Evolutionary conservation across 257 asterid species (phyloP), one percentile per base, ranked within the genome.

Genomic region (Forsythia suspensa): DNA sequence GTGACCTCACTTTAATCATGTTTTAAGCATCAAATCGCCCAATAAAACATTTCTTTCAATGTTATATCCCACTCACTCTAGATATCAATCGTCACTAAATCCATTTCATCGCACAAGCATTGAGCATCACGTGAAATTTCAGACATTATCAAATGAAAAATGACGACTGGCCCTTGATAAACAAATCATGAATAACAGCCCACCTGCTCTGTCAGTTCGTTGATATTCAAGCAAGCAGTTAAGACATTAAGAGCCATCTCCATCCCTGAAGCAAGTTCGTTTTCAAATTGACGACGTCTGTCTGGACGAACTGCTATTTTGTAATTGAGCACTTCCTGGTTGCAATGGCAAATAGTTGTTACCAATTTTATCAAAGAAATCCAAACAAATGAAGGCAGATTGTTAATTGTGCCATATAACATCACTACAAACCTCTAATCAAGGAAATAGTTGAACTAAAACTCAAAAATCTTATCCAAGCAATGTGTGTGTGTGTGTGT

Each of bases 231-330:
- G 87, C 99, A 96, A 80, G 97, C 96, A 72, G 97, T 92, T 87
- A 96, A 88, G 83, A 96, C 86, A 82, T 85, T 83, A 80, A 94
- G 96, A 75, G 98, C 94, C 57, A 84, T 81, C 85, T 94, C 97
- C 78, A 89, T 85, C 70, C 92, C 92, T 43, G 95, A 93, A 79
- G 94, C 90, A 78, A 96, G 97, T 85, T 96, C 99, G 66, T 87
- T 83, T 87, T 94, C 98, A 29, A 96, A 92, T 76, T 79, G 88
- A 78, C 98, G 99, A 43, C 99, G 97, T 84, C 99, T 91, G 78
- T 96, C 98, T 82, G 97, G 98, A 70, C 99, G 97, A 67, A 91
- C 97, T 68, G 99, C 90, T 84, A 96, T 96, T 90, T 94, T 94
- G 89, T 94, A 91, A 91, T 96, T 96, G 89, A 89, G 89, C 81